Evolutionary conservation across 352 stramenopile genomes (phyloP).

Genomic region (Pythium angustatum): DNA sequence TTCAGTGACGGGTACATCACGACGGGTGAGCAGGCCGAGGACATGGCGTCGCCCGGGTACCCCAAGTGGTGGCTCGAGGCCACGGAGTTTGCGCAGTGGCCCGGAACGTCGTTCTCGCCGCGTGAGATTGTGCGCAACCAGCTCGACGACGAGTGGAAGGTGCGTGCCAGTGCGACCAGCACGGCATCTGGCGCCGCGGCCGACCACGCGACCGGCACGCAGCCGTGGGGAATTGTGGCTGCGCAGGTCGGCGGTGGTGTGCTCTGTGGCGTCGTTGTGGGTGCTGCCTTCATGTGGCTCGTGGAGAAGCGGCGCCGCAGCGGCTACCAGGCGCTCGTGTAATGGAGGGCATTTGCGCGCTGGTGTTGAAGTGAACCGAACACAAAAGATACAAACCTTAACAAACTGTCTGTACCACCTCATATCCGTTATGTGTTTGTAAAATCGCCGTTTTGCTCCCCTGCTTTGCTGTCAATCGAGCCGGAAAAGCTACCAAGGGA

Average conservation of each 20-base stretch:
- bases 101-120: slow-evolving; percentile 39
- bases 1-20: slow-evolving; percentile 62
- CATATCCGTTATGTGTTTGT: neutral
- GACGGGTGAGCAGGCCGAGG: slow-evolving; percentile 40
- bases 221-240: slow-evolving; percentile 5
- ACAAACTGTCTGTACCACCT: neutral
- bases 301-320: slow-evolving; percentile 23
- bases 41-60: slow-evolving; percentile 53
- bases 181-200: neutral
- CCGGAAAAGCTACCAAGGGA: slow-evolving; percentile 7
- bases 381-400: too few relatives aligned
- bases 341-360: slow-evolving; percentile 1
- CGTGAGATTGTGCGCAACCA: slow-evolving; percentile 28
- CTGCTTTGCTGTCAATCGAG: slow-evolving; percentile 13
- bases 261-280: slow-evolving; percentile 22
- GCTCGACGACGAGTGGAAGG: slow-evolving; percentile 20
- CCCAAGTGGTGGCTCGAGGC: slow-evolving; percentile 45
- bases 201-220: neutral
- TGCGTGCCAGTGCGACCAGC: neutral
- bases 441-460: neutral
- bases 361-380: slow-evolving; percentile 5
- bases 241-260: slow-evolving; percentile 22
- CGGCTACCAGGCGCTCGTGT: slow-evolving; percentile 27
- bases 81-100: slow-evolving; percentile 51
- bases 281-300: slow-evolving; percentile 21